Conservation (phyloP, 257 asterid genomes). For the Anisodus acutangulus region DNA sequence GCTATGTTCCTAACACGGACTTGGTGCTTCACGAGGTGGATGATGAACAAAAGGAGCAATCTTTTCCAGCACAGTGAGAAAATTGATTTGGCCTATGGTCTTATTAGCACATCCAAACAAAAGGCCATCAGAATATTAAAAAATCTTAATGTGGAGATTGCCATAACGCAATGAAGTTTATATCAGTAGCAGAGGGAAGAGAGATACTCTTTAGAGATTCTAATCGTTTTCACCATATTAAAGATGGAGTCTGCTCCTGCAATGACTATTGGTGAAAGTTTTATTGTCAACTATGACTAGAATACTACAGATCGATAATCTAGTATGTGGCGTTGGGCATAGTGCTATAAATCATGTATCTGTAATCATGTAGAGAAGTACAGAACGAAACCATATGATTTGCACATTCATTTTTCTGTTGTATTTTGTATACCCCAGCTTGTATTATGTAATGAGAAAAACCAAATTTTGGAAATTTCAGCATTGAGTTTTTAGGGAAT, state of each 20-base stretch:
- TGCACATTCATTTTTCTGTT: background rate
- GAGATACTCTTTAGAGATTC: slow-evolving; percentile 88
- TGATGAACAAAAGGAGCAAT: slow-evolving; percentile 76
- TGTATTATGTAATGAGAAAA: background rate
- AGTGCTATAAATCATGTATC: slow-evolving; percentile 9
- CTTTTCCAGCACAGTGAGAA: slow-evolving; percentile 92
- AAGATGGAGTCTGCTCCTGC: slow-evolving; percentile 58
- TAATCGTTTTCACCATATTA: slow-evolving; percentile 85
- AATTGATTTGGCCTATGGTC: slow-evolving; percentile 81
- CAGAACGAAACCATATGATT: slow-evolving; percentile 3
- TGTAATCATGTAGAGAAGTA: slow-evolving; percentile 5
- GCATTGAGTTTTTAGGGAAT: background rate
- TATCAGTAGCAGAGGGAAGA: slow-evolving; percentile 69
- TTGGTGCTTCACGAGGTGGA: slow-evolving; percentile 85
- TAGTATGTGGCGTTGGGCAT: background rate
- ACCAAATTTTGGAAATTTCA: background rate
- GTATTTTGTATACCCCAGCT: background rate
- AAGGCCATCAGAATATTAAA: slow-evolving; percentile 76
- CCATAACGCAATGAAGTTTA: slow-evolving; percentile 71
- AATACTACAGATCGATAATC: background rate
- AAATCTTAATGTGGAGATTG: slow-evolving; percentile 90
- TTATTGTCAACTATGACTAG: background rate
- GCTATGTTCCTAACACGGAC: slow-evolving; percentile 71
- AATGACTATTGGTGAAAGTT: slow-evolving; percentile 71
- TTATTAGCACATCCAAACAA: slow-evolving; percentile 59